Percentiles rank a stretch among this genome's conserved stretches.
Evolutionary conservation across 1,139 yeast species (phyloP).

Genomic region (Blastobotrys arbuscula): DNA sequence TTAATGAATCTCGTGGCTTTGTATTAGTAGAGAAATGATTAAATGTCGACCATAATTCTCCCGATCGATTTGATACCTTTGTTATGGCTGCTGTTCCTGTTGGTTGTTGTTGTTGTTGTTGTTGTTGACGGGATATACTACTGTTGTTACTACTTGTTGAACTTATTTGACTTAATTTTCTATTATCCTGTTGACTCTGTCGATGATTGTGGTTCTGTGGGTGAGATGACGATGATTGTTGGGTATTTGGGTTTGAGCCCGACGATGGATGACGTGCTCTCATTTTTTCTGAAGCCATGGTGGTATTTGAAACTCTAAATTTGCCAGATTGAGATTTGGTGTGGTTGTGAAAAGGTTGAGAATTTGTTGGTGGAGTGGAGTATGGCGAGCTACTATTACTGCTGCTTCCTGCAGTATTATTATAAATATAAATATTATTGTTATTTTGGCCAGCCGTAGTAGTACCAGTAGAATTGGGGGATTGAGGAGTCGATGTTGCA

Average conservation of each 20-base stretch:
- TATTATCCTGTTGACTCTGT: background rate
- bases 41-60: slow-evolving; percentile 23
- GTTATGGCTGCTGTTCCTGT: background rate
- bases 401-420: background rate
- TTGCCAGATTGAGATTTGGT: background rate
- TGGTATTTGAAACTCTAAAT: background rate
- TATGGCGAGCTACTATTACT: slow-evolving; percentile 4
- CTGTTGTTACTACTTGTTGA: background rate
- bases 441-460: background rate
- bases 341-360: slow-evolving; percentile 2
- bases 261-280: slow-evolving; percentile 1
- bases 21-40: slow-evolving; percentile 26
- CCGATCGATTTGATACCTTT: background rate
- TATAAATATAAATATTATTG: background rate
- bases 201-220: no score
- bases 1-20: slow-evolving; percentile 29
- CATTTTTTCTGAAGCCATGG: slow-evolving; percentile 1
- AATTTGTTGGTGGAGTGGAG: slow-evolving; percentile 7
- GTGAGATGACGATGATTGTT: background rate
- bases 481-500: slow-evolving; percentile 1
- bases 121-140: background rate
- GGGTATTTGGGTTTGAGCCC: background rate
- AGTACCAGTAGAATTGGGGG: background rate
- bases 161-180: slow-evolving; percentile 7
- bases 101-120: background rate